Percentiles rank a stretch among this genome's conserved stretches.
Evolutionary conservation across 78 protist species (phyloP).

Genomic region (Polysphondylium violaceum): DNA sequence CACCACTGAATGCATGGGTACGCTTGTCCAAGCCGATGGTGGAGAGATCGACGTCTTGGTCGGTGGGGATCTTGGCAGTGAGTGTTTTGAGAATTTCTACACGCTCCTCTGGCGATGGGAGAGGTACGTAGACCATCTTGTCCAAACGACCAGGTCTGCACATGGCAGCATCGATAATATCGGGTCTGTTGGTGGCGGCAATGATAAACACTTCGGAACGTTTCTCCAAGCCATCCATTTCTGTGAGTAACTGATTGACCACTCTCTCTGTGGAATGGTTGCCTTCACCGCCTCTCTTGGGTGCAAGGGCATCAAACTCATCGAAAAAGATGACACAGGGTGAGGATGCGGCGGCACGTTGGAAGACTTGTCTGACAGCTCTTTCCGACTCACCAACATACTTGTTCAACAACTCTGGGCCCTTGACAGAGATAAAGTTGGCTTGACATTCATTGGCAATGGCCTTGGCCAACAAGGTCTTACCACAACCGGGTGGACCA

Average conservation of each 20-base stretch:
- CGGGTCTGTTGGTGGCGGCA: constrained; percentile 99
- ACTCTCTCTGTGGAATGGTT: constrained; percentile 95
- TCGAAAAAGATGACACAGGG: constrained; percentile 99
- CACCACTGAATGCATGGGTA: constrained; percentile 87
- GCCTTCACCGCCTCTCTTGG: constrained; percentile 91
- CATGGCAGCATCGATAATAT: constrained; percentile 97
- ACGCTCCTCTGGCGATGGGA: constrained; percentile 89
- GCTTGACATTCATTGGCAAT: constrained; percentile 94
- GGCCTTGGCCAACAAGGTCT: constrained; percentile 98
- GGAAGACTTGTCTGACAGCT: constrained; percentile 97
- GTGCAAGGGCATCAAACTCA: constrained; percentile 99
- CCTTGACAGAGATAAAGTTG: constrained; percentile 97
- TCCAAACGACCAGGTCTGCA: constrained; percentile 99
- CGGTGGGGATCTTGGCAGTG: constrained; percentile 44
- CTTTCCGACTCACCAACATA: constrained; percentile 99
- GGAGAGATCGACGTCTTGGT: constrained; percentile 20
- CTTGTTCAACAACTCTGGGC: constrained; percentile 99
- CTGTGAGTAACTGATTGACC: constrained; percentile 98
- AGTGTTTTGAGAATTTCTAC: constrained; percentile 62
- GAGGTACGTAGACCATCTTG: constrained; percentile 95
- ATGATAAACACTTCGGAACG: constrained; percentile 93
- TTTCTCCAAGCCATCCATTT: constrained; percentile 98
- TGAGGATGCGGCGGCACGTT: constrained; percentile 91
- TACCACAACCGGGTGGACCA: constrained; percentile 99
- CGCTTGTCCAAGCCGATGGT: constrained; percentile 57